Base-by-base conservation (phyloP, 2,329 filamentous ascomycete genomes). In the Leptographium procerum region DNA sequence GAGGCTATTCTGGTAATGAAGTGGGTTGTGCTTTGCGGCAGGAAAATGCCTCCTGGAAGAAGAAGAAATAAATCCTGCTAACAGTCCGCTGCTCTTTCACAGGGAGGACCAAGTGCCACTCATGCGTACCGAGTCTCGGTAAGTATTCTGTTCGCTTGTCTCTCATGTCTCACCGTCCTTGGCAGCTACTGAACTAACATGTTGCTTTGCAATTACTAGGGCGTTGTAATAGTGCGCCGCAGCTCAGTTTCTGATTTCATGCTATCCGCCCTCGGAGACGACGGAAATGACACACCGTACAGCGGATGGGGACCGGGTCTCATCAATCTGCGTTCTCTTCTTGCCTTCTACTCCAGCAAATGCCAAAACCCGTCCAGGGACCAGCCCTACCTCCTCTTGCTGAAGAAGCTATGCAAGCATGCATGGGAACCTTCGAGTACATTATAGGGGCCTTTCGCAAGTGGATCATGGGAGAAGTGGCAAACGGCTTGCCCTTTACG, bases 41-140 rank as follows among this genome's bases (percentile, higher is more conserved):
- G 10, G 33, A 53, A 19, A 53, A 33, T 3, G 29, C 31, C 51
- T 36, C n/a, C 6, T 26, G n/a, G 14, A 19, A 40, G 28, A 36
- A 40, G 40, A 43, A 43, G 28, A 16, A 36, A 40, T 16, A 43
- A 43, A 26, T 6, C 19, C n/a, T 14, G n/a, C 52, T 36, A n/a
- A 53, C 33, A 19, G 10, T 11, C 33, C 19, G 9, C 10, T 3
- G 5, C 13, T 45, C 33, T 31, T n/a, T 3, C 43, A 14, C 40
- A 56, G 54, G 54, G 54, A 40, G 54, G 54, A 1, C 54, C 54
- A 29, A 48, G 16, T 19, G 54, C 40, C 22, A 56, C 54, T n/a
- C 54, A 56, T 24, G 54, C 43, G 3, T 56, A 56, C 54, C 54
- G 43, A 11, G 26, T 56, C 16, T 56, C 54, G 40, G 54, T 56